These are phyloP conservation scores for Lasiosphaeria miniovina DNA, from an alignment of 495 filamentous ascomycete genomes.

Conservation along the genomic window DNA sequence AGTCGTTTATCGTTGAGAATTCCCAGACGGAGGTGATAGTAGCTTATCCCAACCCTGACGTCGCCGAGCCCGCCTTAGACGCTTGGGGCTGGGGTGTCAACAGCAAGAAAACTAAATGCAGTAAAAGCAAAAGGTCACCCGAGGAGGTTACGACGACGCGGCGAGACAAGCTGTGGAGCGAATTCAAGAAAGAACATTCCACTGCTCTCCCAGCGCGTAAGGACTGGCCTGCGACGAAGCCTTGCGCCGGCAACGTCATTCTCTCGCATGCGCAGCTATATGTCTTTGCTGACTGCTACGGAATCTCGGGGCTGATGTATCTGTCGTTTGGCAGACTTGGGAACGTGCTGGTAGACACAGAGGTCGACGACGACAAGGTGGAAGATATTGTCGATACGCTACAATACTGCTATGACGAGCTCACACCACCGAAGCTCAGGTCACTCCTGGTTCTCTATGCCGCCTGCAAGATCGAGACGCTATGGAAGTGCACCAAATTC, in stretches of 20 bases:
- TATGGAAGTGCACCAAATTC: slow-evolving; percentile 5
- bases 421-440: neutral
- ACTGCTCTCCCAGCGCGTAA: neutral
- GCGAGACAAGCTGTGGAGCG: slow-evolving; percentile 1
- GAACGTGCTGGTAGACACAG: neutral
- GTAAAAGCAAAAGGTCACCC: neutral
- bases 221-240: neutral
- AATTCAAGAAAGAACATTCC: slow-evolving; percentile 5
- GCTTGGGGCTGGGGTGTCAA: neutral
- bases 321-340: neutral
- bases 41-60: neutral
- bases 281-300: slow-evolving; percentile 13
- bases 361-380: neutral
- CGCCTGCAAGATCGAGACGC: slow-evolving; percentile 4
- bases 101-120: slow-evolving; percentile 5
- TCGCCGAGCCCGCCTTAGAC: too few species aligned
- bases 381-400: neutral
- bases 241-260: neutral
- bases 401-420: slow-evolving; percentile 5
- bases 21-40: neutral
- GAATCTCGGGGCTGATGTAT: neutral
- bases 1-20: neutral
- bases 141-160: neutral
- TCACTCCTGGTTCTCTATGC: slow-evolving; percentile 4
- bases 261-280: slow-evolving; percentile 5